Evolutionary conservation across 2,329 filamentous ascomycete genomes (phyloP).

Genomic region (Fusarium sp.): DNA sequence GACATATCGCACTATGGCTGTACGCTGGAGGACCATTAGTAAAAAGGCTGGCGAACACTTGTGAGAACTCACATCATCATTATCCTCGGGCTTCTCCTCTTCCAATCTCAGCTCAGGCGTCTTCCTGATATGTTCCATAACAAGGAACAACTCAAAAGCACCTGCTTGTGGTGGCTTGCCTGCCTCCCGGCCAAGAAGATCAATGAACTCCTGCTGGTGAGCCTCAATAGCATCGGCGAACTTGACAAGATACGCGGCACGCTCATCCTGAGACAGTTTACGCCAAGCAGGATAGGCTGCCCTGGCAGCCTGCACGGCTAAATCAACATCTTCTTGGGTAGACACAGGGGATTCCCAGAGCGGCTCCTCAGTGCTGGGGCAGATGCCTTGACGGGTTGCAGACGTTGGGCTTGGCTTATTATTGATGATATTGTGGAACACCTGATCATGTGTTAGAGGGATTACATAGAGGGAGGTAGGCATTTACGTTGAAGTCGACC

Average conservation of each 20-base stretch:
- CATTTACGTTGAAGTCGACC: background rate
- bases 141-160: background rate
- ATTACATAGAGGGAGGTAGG: rapidly evolving
- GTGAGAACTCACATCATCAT: constrained; percentile 24
- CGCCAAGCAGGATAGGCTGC: constrained; percentile 48
- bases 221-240: constrained; percentile 46
- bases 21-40: background rate
- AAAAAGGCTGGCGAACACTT: constrained; percentile 49
- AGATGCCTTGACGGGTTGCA: constrained; percentile 38
- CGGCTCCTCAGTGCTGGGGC: constrained; percentile 48
- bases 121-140: background rate
- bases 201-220: constrained; percentile 36
- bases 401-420: constrained; percentile 36
- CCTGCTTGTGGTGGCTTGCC: constrained; percentile 42
- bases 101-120: constrained; percentile 2
- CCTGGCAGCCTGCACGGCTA: constrained; percentile 44
- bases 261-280: constrained; percentile 42
- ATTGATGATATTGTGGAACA: constrained; percentile 50
- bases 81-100: constrained; percentile 36
- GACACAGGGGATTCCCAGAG: constrained; percentile 48
- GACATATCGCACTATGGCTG: background rate
- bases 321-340: constrained; percentile 45
- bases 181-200: constrained; percentile 39
- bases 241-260: constrained; percentile 35
- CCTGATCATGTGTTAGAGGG: background rate